Conservation (phyloP, 805 yeast species). For the Starmera caribaea region DNA sequence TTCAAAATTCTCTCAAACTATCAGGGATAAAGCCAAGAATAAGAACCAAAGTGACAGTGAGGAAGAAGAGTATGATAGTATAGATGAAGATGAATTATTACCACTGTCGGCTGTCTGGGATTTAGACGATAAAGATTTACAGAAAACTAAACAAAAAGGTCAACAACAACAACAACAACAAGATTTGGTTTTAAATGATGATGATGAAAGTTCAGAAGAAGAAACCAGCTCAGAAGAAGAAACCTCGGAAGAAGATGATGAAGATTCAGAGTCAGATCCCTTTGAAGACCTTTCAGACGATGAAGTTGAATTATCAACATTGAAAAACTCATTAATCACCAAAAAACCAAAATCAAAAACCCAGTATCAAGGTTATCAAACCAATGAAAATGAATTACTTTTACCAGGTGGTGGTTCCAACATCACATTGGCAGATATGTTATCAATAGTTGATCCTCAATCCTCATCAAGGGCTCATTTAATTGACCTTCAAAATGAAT, state of each 20-base stretch:
- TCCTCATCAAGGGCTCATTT: constrained; percentile 41
- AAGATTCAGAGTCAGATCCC: constrained; percentile 19
- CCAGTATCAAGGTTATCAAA: constrained; percentile 40
- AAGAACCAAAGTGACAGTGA: constrained; percentile 29
- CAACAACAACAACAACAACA: no score
- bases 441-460: constrained; percentile 49
- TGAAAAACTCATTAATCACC: constrained; percentile 28
- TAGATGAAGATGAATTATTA: constrained; percentile 67
- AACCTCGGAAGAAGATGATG: constrained; percentile 16
- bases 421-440: constrained; percentile 65
- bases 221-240: constrained; percentile 13
- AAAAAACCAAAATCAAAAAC: constrained; percentile 30
- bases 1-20: constrained; percentile 59
- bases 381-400: constrained; percentile 60
- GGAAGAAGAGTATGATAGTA: constrained; percentile 59
- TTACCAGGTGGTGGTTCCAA: constrained; percentile 53
- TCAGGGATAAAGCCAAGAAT: constrained; percentile 43
- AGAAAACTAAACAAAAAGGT: constrained; percentile 16
- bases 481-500: constrained; percentile 26
- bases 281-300: constrained; percentile 33
- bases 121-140: constrained; percentile 48
- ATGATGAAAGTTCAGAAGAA: constrained; percentile 18
- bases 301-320: constrained; percentile 44
- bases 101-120: constrained; percentile 89
- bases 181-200: constrained; percentile 12